A percentile compares a stretch with the other conserved stretches of the same genome.
phyloP scores from a whole-genome alignment of 768 basidiomycete species.

The Mycena vulgaris region DNA sequence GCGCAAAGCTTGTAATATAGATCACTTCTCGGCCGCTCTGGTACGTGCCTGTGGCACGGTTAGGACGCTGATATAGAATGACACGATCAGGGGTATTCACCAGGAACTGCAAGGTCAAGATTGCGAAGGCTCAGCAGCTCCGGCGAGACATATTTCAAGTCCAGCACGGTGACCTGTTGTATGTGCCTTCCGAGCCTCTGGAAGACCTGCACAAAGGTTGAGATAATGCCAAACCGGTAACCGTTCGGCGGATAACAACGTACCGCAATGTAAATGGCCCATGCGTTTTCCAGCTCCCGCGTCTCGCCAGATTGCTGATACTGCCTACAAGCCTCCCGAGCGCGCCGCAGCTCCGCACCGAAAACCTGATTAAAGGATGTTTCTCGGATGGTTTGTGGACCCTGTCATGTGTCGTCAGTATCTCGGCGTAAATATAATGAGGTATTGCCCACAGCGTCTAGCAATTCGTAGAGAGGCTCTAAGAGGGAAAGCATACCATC shows the following conservation, averaged over 20 bases:
- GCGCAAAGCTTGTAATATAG: conserved; percentile 86
- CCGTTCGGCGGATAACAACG: too few relatives aligned
- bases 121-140: conserved; percentile 89
- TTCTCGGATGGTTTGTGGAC: conserved; percentile 94
- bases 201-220: conserved; percentile 80
- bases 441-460: conserved; percentile 78
- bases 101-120: conserved; percentile 96
- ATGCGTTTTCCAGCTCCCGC: conserved; percentile 94
- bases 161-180: conserved; percentile 92
- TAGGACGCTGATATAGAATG: too few relatives aligned
- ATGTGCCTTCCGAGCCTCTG: conserved; percentile 96
- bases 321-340: conserved; percentile 90
- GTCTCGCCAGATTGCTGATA: conserved; percentile 91
- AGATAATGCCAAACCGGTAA: background rate
- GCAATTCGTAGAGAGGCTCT: conserved; percentile 93
- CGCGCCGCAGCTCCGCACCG: conserved; percentile 92
- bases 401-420: conserved; percentile 62
- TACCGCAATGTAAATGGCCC: conserved; percentile 98
- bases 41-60: conserved; percentile 80
- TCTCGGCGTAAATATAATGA: background rate
- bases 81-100: conserved; percentile 53
- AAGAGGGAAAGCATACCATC: conserved; percentile 96
- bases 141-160: conserved; percentile 98
- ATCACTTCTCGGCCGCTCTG: conserved; percentile 89
- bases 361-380: conserved; percentile 96